These are phyloP conservation scores for Mimosa pudica DNA, from an alignment of 306 rosid genomes.

Conservation along the genomic window DNA sequence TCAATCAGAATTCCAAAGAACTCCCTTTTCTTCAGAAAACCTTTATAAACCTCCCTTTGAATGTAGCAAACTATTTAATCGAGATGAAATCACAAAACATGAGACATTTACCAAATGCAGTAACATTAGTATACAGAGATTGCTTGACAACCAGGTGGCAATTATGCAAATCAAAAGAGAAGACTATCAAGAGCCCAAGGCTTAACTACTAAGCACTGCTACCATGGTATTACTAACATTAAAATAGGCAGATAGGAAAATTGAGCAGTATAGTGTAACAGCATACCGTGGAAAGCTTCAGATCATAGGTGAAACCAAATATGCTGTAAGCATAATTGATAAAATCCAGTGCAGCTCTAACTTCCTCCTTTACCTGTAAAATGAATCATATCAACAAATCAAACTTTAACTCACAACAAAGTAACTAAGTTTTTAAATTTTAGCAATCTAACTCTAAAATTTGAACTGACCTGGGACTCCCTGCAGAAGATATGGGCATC, in stretches of 20 bases:
- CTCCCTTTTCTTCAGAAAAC: too few species aligned
- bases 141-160: background rate
- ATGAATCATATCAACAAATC: constrained; percentile 31
- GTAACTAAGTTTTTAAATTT: background rate
- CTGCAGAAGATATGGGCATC: constrained; percentile 97
- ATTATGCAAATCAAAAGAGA: constrained; percentile 5
- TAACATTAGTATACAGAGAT: background rate
- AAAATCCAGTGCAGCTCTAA: constrained; percentile 69
- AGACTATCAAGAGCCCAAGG: background rate
- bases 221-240: background rate
- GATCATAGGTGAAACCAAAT: constrained; percentile 89
- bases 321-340: constrained; percentile 61
- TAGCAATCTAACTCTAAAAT: constrained; percentile 12
- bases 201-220: constrained; percentile 7
- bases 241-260: constrained; percentile 5
- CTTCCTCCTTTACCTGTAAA: constrained; percentile 88
- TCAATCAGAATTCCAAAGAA: too few species aligned
- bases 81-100: constrained; percentile 15
- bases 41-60: too few species aligned
- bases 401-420: constrained; percentile 15
- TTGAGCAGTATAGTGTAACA: constrained; percentile 27
- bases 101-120: background rate
- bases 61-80: background rate
- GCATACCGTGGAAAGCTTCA: constrained; percentile 89
- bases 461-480: constrained; percentile 79